Evolutionary conservation across 345 rosid genomes (phyloP).

Genomic region (Eucalyptus curtisii): DNA sequence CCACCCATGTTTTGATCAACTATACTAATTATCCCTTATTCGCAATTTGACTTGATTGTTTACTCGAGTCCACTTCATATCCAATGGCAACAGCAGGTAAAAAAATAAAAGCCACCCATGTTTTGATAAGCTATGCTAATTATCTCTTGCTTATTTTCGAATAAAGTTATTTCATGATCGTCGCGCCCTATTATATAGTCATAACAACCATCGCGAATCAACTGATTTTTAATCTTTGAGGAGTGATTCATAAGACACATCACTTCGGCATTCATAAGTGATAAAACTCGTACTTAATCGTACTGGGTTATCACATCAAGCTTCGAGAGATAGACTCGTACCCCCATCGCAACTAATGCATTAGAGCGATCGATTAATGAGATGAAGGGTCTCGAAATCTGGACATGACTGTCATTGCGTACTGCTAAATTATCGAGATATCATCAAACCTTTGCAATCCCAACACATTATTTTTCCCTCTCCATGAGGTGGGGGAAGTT

Average conservation of each 20-base stretch:
- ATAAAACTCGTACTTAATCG: not conserved
- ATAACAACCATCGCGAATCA: not conserved
- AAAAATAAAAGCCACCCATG: not conserved
- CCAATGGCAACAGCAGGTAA: not conserved
- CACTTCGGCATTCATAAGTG: not conserved
- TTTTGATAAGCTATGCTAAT: not conserved
- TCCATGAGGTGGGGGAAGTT: not conserved
- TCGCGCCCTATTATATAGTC: not conserved
- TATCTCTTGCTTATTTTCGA: not conserved
- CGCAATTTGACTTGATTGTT: not conserved
- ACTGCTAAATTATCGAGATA: not conserved
- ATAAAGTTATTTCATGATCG: not conserved
- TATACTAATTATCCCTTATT: not conserved
- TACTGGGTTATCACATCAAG: too few species aligned
- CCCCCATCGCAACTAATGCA: too few species aligned
- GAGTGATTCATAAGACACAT: not conserved
- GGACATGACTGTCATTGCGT: not conserved
- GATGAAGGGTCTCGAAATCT: not conserved
- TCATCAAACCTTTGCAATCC: not conserved
- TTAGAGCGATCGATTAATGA: rapidly evolving
- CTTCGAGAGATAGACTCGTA: rapidly evolving
- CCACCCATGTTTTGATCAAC: not conserved
- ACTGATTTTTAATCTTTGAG: not conserved
- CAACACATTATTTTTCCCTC: not conserved
- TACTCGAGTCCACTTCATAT: not conserved